phyloP scores from a whole-genome alignment of 1,139 yeast genomes.

The Yamadazyma diospyri region DNA sequence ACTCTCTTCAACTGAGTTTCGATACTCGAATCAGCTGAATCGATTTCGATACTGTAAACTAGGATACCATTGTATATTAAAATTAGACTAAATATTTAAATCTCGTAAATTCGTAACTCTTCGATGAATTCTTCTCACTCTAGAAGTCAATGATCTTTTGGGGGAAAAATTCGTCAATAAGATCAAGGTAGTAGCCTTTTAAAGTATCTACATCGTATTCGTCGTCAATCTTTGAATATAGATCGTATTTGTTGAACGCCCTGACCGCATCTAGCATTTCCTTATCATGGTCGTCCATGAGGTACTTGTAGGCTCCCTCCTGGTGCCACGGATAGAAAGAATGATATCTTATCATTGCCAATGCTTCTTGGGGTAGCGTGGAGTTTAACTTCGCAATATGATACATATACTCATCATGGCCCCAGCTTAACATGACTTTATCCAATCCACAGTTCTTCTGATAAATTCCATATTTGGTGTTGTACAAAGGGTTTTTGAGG shows the following conservation, averaged over 20 bases:
- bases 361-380: constrained; percentile 58
- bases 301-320: constrained; percentile 60
- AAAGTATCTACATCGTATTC: constrained; percentile 46
- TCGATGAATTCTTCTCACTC: neutral
- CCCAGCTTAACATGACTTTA: constrained; percentile 74
- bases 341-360: constrained; percentile 74
- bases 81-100: constrained; percentile 3
- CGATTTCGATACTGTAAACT: constrained; percentile 4
- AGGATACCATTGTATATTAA: constrained; percentile 6
- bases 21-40: neutral
- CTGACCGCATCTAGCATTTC: constrained; percentile 63
- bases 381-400: constrained; percentile 66
- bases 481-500: constrained; percentile 58
- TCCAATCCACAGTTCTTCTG: constrained; percentile 64
- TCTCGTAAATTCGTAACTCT: neutral
- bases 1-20: constrained; percentile 26
- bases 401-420: constrained; percentile 77
- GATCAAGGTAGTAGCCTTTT: constrained; percentile 55
- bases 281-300: constrained; percentile 64
- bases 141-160: constrained; percentile 52
- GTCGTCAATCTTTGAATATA: constrained; percentile 60
- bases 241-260: constrained; percentile 65
- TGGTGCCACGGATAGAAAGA: constrained; percentile 79
- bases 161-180: constrained; percentile 69
- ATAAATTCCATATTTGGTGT: constrained; percentile 65